These are phyloP conservation scores for Boletellus deceptivus DNA, from an alignment of 1,284 basidiomycete species.

Conservation along the genomic window DNA sequence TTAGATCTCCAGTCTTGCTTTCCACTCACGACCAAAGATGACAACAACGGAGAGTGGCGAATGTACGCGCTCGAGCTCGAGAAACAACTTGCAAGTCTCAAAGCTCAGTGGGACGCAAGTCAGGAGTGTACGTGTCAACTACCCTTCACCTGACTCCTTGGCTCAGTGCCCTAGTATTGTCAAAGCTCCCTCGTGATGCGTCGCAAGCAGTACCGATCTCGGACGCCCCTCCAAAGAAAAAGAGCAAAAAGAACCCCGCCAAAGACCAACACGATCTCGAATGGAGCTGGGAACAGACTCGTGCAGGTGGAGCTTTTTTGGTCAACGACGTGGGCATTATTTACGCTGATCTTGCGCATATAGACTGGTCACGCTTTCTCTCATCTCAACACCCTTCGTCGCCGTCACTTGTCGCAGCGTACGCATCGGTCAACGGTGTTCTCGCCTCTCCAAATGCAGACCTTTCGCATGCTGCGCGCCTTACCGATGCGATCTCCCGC, in stretches of 20 bases:
- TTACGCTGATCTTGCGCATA: not conserved
- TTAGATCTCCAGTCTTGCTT: slow-evolving; percentile 30
- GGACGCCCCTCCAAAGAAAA: slow-evolving; percentile 28
- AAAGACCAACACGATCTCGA: slow-evolving; percentile 15
- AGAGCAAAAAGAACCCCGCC: slow-evolving; percentile 22
- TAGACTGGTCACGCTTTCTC: slow-evolving; percentile 24
- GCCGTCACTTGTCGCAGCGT: slow-evolving; percentile 25
- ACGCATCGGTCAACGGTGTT: slow-evolving; percentile 21
- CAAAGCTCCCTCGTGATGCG: slow-evolving; percentile 9
- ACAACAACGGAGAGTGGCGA: slow-evolving; percentile 19
- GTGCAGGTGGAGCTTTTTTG: slow-evolving; percentile 12
- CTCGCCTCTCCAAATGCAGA: slow-evolving; percentile 13
- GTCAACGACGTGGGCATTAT: not conserved
- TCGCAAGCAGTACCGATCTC: slow-evolving; percentile 10
- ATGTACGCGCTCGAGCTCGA: slow-evolving; percentile 31
- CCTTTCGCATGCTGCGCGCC: slow-evolving; percentile 6
- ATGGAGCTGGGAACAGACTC: slow-evolving; percentile 24
- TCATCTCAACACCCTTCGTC: slow-evolving; percentile 20
- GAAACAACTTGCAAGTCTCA: slow-evolving; percentile 19
- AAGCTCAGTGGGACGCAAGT: slow-evolving; percentile 21
- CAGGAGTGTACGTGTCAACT: slow-evolving; percentile 17
- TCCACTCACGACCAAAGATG: slow-evolving; percentile 6
- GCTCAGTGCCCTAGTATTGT: slow-evolving; percentile 14
- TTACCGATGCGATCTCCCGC: slow-evolving; percentile 22
- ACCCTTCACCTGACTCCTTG: not conserved